Conservation (phyloP, 2,329 filamentous ascomycete genomes). For the Alternaria arbusti region DNA sequence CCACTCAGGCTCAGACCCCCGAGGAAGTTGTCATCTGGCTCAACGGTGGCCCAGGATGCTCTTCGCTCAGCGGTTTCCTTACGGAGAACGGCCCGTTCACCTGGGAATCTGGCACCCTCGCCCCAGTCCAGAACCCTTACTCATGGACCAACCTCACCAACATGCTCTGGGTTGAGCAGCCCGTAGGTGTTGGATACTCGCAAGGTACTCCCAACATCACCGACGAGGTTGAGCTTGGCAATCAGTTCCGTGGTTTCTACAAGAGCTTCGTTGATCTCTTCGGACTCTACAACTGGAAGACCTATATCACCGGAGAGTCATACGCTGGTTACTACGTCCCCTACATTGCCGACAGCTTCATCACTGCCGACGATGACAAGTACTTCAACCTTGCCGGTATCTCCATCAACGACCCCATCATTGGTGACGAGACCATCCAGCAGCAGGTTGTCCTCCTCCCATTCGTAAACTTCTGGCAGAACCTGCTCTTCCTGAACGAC, state of each 20-base stretch:
- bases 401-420: slow-evolving; percentile 57
- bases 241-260: slow-evolving; percentile 59
- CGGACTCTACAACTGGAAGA: slow-evolving; percentile 59
- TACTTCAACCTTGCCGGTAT: slow-evolving; percentile 61
- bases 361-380: slow-evolving; percentile 59
- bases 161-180: slow-evolving; percentile 56
- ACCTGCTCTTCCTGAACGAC: slow-evolving; percentile 52
- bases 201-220: slow-evolving; percentile 55
- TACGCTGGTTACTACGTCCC: slow-evolving; percentile 65
- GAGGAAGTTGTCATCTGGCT: slow-evolving; percentile 68
- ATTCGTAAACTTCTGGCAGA: slow-evolving; percentile 50
- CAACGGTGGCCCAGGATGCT: slow-evolving; percentile 51
- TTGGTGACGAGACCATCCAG: slow-evolving; percentile 51
- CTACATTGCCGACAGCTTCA: slow-evolving; percentile 63
- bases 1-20: slow-evolving; percentile 55
- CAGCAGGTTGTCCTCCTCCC: slow-evolving; percentile 45
- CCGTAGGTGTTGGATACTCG: slow-evolving; percentile 55
- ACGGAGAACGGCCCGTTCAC: slow-evolving; percentile 74
- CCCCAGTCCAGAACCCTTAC: slow-evolving; percentile 70
- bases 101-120: slow-evolving; percentile 69
- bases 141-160: slow-evolving; percentile 65
- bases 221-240: slow-evolving; percentile 55
- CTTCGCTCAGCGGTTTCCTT: slow-evolving; percentile 70
- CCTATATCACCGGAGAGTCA: slow-evolving; percentile 62
- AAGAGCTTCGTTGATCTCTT: slow-evolving; percentile 64